These are phyloP conservation scores for Rhizophora apiculata DNA, from an alignment of 345 rosid genomes.

Conservation along the genomic window DNA sequence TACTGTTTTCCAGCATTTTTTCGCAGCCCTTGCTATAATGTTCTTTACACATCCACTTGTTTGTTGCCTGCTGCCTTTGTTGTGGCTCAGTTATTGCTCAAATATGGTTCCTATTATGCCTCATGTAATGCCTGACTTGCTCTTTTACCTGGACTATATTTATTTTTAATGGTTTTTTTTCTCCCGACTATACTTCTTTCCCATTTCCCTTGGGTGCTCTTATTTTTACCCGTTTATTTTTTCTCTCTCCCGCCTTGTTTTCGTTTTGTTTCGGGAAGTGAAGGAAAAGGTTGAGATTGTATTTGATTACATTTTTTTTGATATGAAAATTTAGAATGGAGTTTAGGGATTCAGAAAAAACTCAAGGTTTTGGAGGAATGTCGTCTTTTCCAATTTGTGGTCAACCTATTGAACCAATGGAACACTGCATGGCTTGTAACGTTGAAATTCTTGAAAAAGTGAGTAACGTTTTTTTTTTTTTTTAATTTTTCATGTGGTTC, in stretches of 20 bases:
- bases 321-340: slow-evolving; percentile 16
- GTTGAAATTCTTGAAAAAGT: slow-evolving; percentile 40
- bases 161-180: background rate
- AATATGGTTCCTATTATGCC: background rate
- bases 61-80: too few species aligned
- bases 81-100: background rate
- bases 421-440: slow-evolving; percentile 34
- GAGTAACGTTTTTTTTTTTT: slow-evolving; percentile 16
- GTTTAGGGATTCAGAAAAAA: slow-evolving; percentile 57
- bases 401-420: slow-evolving; percentile 65
- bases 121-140: background rate
- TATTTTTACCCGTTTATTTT: too few species aligned
- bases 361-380: slow-evolving; percentile 60
- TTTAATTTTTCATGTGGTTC: background rate
- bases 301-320: background rate
- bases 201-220: too few species aligned
- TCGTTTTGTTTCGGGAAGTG: background rate
- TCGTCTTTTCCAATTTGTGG: slow-evolving; percentile 45
- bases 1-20: background rate
- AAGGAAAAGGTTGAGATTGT: background rate
- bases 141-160: too few species aligned
- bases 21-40: background rate
- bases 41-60: too few species aligned
- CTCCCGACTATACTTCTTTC: too few species aligned
- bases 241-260: too few species aligned